Base-by-base conservation (phyloP, 2,329 filamentous ascomycete species). In the Sporothrix luriei region DNA sequence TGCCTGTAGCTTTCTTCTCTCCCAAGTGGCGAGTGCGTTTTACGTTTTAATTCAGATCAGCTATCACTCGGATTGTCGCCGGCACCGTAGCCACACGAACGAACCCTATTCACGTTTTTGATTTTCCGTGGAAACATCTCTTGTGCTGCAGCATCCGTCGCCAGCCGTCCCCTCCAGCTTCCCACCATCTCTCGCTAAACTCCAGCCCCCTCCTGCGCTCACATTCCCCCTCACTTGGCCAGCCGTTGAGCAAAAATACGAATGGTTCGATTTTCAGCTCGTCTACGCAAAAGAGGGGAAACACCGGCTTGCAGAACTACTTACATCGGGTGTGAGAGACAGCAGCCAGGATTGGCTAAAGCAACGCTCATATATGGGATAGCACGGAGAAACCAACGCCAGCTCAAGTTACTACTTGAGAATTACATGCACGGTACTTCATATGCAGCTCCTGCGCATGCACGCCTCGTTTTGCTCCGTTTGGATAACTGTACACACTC, bases 101-200 rank as follows among this genome's bases (percentile, higher is more conserved):
- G 5, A 29, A 29, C 29, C 5, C 29, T 29, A 5, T 46, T 46
- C 40, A 46, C 40, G 14, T 46, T 46, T 46, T 46, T 33, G n/a
- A n/a, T 33, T 33, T 33, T 6, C 5, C 33, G 33, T 33, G 1
- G 33, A 33, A 33, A 33, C n/a, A n/a, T n/a, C n/a, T n/a, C n/a
- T n/a, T n/a, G n/a, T n/a, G n/a, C n/a, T n/a, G n/a, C n/a, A n/a
- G n/a, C n/a, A n/a, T n/a, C n/a, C n/a, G n/a, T n/a, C n/a, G n/a
- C n/a, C n/a, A n/a, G n/a, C 59, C 43, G 38, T 26, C 11, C 33
- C 57, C 21, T 26, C 40, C 40, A 43, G 19, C 40, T 46, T 43
- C 59, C 40, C 43, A 16, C 29, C n/a, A 26, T 48, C 40, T 29
- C 59, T 62, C 59, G 40, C 43, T 62, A 48, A 48, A 29, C n/a